phyloP scores from a whole-genome alignment of 139 green algal genomes.

The Desmodesmus armatus region DNA sequence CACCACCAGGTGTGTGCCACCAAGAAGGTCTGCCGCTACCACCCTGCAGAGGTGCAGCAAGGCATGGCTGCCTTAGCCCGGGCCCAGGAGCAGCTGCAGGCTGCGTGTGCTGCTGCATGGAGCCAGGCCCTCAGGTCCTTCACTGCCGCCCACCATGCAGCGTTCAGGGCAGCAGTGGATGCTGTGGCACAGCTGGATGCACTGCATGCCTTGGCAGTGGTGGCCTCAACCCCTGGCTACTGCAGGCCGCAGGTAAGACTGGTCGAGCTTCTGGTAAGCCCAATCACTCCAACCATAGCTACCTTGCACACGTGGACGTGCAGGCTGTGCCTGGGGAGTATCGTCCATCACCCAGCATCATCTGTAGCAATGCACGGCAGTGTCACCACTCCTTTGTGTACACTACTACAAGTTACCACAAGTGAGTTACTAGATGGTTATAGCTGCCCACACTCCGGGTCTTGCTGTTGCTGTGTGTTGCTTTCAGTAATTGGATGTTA shows the following conservation, averaged over 20 bases:
- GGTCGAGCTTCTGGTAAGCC: too few species aligned
- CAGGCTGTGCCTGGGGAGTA: too few species aligned
- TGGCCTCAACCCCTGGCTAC: background rate
- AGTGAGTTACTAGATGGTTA: too few species aligned
- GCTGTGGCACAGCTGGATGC: slow-evolving; percentile 84
- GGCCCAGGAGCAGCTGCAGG: slow-evolving; percentile 55
- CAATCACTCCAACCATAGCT: too few species aligned
- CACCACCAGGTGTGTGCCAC: slow-evolving; percentile 76
- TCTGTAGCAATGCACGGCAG: too few species aligned
- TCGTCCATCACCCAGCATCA: too few species aligned
- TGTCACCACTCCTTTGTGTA: too few species aligned
- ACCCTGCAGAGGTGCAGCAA: slow-evolving; percentile 48
- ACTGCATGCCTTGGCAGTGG: slow-evolving; percentile 73
- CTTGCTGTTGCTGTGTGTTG: too few species aligned
- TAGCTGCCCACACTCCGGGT: too few species aligned
- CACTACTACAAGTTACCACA: too few species aligned
- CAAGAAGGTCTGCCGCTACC: slow-evolving; percentile 77
- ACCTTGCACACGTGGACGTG: too few species aligned
- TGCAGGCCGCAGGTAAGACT: slow-evolving; percentile 6
- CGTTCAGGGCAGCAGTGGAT: slow-evolving; percentile 64
- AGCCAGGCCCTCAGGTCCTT: slow-evolving; percentile 48
- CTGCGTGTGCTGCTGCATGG: slow-evolving; percentile 53
- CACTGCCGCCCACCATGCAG: background rate
- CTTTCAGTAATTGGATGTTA: too few species aligned
- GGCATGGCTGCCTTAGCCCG: slow-evolving; percentile 51